A percentile compares a stretch with the other conserved stretches of the same genome.
These are phyloP conservation scores for Ceratocystis papillata DNA, from an alignment of 2,329 filamentous ascomycete genomes.

Conservation along the genomic window DNA sequence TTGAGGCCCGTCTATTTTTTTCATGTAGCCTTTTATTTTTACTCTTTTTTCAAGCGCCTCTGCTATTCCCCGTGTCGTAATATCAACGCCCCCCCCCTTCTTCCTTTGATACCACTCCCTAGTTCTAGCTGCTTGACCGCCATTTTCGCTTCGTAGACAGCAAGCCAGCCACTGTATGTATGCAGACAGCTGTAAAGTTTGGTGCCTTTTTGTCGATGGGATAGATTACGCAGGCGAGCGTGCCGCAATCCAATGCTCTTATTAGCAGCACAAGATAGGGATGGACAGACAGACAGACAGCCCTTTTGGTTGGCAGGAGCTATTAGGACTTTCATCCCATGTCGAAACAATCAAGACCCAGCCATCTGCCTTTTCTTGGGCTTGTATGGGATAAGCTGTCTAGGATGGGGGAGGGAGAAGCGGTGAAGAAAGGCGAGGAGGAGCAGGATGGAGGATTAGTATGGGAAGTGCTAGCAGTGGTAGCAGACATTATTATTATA, in stretches of 20 bases:
- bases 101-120: neutral
- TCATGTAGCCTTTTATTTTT: neutral
- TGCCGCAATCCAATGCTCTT: too few relatives aligned
- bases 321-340: neutral
- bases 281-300: too few relatives aligned
- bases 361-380: neutral
- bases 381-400: neutral
- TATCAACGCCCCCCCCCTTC: neutral
- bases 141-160: neutral
- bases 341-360: neutral
- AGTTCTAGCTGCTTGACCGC: neutral
- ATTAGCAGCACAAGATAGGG: too few relatives aligned
- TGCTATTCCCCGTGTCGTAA: neutral
- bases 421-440: neutral
- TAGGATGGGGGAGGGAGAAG: neutral
- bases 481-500: neutral
- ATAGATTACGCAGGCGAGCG: too few relatives aligned
- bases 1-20: neutral
- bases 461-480: neutral
- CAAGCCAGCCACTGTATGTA: neutral
- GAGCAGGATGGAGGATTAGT: neutral
- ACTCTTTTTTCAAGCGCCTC: neutral
- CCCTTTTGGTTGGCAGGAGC: too few relatives aligned
- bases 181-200: too few relatives aligned
- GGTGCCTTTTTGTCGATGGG: too few relatives aligned